phyloP scores from a whole-genome alignment of 805 yeast genomes.

The Ogataea kodamae region DNA sequence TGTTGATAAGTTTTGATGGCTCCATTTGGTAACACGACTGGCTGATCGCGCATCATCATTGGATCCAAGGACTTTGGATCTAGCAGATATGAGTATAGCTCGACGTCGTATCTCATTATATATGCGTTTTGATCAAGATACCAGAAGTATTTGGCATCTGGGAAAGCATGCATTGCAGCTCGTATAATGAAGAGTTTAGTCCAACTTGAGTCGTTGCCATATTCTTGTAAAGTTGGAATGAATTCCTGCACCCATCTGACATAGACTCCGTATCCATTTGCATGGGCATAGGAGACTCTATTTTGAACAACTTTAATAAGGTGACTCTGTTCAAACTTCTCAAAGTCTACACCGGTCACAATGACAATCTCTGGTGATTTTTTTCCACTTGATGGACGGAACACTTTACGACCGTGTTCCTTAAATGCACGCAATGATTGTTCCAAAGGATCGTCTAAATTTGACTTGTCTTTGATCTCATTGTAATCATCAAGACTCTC shows the following conservation, averaged over 20 bases:
- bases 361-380: constrained; percentile 63
- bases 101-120: constrained; percentile 66
- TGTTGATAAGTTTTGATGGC: constrained; percentile 65
- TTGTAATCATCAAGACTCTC: constrained; percentile 35
- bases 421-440: constrained; percentile 57
- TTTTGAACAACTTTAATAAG: constrained; percentile 74
- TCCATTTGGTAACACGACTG: constrained; percentile 69
- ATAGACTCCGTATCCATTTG: constrained; percentile 77
- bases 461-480: constrained; percentile 47
- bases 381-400: constrained; percentile 32
- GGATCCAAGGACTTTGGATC: constrained; percentile 58
- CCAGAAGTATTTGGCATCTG: constrained; percentile 89
- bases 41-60: constrained; percentile 63
- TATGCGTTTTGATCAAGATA: constrained; percentile 75
- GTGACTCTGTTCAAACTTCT: constrained; percentile 54
- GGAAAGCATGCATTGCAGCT: constrained; percentile 93
- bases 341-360: constrained; percentile 78
- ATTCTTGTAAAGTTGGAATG: constrained; percentile 51
- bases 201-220: constrained; percentile 54
- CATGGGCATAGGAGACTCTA: constrained; percentile 83
- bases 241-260: constrained; percentile 86
- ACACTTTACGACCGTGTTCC: constrained; percentile 61
- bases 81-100: constrained; percentile 57
- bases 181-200: constrained; percentile 59
- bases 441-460: constrained; percentile 40